Conservation (phyloP, 129 eudicot genomes). For the Oenanthe sinensis region DNA sequence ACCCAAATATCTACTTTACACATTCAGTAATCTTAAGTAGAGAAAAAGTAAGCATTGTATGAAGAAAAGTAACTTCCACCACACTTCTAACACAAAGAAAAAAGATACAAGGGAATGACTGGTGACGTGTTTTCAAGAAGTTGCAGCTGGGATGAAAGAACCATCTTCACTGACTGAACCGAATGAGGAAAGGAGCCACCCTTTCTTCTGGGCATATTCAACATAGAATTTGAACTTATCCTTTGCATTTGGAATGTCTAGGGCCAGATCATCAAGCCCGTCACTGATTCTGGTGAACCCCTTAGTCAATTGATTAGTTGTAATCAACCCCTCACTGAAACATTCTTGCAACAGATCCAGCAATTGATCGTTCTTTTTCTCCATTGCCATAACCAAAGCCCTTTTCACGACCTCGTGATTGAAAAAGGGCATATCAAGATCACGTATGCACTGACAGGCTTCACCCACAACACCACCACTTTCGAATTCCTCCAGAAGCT, state of each 20-base stretch:
- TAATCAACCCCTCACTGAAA: conserved; percentile 75
- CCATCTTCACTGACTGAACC: conserved; percentile 14
- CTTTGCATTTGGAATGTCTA: conserved; percentile 78
- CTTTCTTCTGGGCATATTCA: conserved; percentile 51
- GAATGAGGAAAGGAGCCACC: conserved; percentile 54
- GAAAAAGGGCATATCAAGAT: conserved; percentile 85
- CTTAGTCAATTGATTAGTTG: conserved; percentile 84
- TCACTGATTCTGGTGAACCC: conserved; percentile 73
- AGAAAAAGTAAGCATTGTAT: not conserved
- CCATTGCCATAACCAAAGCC: conserved; percentile 94
- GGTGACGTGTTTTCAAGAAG: not conserved
- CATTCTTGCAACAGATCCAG: conserved; percentile 78
- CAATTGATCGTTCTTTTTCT: conserved; percentile 83
- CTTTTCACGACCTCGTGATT: conserved; percentile 94
- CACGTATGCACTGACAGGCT: conserved; percentile 87
- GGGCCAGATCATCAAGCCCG: conserved; percentile 86
- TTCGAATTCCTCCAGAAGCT: conserved; percentile 79
- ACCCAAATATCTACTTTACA: not conserved
- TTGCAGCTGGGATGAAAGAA: not conserved
- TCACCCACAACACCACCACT: conserved; percentile 73
- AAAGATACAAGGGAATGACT: not conserved
- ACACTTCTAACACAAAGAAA: not conserved
- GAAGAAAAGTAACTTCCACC: not conserved
- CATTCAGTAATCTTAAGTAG: not conserved
- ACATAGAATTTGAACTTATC: conserved; percentile 45